Conservation (phyloP, 192 early-diverging fungal species). For the Cladochytrium replicatum region DNA sequence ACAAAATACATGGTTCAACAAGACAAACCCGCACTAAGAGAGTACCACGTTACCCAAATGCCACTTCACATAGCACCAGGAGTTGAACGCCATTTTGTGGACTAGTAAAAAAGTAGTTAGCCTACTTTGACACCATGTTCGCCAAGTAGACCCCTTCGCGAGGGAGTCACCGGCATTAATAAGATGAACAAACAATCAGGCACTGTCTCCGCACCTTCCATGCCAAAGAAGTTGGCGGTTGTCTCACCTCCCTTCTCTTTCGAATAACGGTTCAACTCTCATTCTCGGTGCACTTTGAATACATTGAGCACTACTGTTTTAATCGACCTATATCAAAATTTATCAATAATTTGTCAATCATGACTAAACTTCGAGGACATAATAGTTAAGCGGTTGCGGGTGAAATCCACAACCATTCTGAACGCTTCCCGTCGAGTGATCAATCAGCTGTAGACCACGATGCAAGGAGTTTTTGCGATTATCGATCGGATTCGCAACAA, state of each 20-base stretch:
- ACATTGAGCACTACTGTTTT: conserved; percentile 32
- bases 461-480: conserved; percentile 44
- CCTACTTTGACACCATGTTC: conserved; percentile 62
- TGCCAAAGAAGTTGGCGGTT: conserved; percentile 75
- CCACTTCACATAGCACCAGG: conserved; percentile 71
- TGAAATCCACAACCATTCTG: conserved; percentile 51
- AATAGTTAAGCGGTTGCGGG: conserved; percentile 44
- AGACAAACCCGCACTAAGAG: conserved; percentile 7
- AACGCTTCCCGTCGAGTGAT: conserved; percentile 38
- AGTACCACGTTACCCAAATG: conserved; percentile 54
- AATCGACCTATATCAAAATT: conserved; percentile 11
- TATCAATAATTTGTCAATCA: conserved; percentile 1
- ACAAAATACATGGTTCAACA: neutral
- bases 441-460: conserved; percentile 42
- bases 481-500: conserved; percentile 47
- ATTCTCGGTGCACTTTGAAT: conserved; percentile 46
- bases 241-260: conserved; percentile 6
- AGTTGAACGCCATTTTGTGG: conserved; percentile 32
- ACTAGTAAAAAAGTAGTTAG: conserved; percentile 54
- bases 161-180: too few relatives aligned
- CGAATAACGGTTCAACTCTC: conserved; percentile 46
- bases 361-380: conserved; percentile 20
- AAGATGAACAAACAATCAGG: too few relatives aligned
- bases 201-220: too few relatives aligned
- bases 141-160: conserved; percentile 80